Evolutionary conservation across 208 protist species (phyloP).

Genomic region (Trichomonas vaginalis): DNA sequence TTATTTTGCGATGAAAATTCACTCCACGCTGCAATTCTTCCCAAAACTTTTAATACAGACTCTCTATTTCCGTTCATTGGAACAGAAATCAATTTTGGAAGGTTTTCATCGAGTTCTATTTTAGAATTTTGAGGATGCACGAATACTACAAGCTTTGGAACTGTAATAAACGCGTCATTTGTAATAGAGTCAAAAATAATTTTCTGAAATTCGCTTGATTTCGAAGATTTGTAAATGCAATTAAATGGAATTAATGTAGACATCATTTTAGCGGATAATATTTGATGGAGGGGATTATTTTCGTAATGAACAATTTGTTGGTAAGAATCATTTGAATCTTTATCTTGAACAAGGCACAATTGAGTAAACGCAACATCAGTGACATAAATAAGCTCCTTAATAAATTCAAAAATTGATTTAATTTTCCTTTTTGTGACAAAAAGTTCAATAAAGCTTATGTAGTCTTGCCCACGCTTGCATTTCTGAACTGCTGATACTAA

Average conservation of each 20-base stretch:
- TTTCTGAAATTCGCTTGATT: not conserved
- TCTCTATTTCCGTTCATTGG: not conserved
- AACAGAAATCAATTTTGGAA: not conserved
- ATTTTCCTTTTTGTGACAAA: not conserved
- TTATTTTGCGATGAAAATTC: not conserved
- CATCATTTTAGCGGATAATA: not conserved
- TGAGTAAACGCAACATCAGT: not conserved
- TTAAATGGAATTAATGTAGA: not conserved
- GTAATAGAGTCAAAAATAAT: not conserved
- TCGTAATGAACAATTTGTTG: not conserved
- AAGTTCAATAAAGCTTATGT: not conserved
- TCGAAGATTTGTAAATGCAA: not conserved
- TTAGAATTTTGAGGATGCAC: not conserved
- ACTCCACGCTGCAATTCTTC: not conserved
- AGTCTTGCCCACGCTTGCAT: not conserved
- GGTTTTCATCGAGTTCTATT: not conserved
- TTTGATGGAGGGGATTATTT: not conserved
- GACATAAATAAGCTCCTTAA: not conserved
- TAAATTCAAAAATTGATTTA: not conserved
- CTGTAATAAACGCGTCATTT: not conserved
- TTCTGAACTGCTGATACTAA: not conserved
- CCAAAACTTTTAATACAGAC: not conserved
- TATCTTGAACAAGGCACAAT: not conserved
- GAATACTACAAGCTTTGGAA: not conserved
- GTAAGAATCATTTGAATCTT: not conserved